Base-by-base conservation (phyloP, 169 alveolate species). In the Plasmodium knowlesi region DNA sequence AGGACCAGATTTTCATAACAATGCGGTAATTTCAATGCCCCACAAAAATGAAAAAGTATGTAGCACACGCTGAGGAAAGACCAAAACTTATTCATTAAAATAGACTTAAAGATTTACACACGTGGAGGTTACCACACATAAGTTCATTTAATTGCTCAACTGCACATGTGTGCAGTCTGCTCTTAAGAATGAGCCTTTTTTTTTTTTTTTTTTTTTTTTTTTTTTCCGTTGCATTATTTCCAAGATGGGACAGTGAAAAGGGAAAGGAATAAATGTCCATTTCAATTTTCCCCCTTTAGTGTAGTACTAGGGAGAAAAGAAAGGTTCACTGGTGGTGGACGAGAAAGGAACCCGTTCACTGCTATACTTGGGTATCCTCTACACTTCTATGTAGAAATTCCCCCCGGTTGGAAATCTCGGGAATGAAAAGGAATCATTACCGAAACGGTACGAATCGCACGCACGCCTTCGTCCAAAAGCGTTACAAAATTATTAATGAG, bases 31-130 rank as follows among this genome's bases (percentile, higher is more conserved):
- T 86, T 86, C 37, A 46, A 86, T n/a, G 71, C 82, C 80, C 14
- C 37, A 30, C 32, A 74, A 30, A 74, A 37, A n/a, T 76, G 61
- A n/a, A 86, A 71, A 84, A 84, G 8, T 3, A 86, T 46, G 34
- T 16, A 86, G 43, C 6, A 74, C 78, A 30, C n/a, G 61, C n/a
- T 74, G 61, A 86, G 3, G 30, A 86, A 25, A 53, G 1, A 39
- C 19, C 5, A 12, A 50, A 76, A 37, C 14, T 86, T 86, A 86
- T 41, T 54, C 93, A 86, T 86, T 86, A 86, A 86, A 50, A 8
- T n/a, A 79, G 76, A 54, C 8, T 41, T 30, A 57, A 14, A 30
- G 32, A n/a, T 54, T 43, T 74, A 74, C 61, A 9, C 46, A 37
- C 50, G 43, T 67, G 76, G 6, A n/a, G 76, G 41, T 8, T 0